Evolutionary conservation across 371 early-diverging fungal genomes (phyloP).

Genomic region (Haplosporangium sp.): DNA sequence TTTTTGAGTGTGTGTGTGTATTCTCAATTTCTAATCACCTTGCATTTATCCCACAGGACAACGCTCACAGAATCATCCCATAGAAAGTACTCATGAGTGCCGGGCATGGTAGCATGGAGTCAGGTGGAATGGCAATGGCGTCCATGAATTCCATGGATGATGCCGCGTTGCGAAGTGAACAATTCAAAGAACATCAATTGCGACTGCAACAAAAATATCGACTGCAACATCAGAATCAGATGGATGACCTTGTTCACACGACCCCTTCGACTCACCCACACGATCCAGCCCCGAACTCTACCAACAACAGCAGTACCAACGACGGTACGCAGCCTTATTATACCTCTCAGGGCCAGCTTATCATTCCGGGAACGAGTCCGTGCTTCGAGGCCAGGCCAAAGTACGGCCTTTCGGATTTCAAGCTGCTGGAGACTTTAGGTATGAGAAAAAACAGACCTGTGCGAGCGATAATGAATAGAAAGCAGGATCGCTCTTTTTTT

Average conservation of each 20-base stretch:
- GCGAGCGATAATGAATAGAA: too few species aligned
- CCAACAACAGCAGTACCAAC: too few species aligned
- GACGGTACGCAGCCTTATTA: conserved; percentile 43
- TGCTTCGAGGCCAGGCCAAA: conserved; percentile 43
- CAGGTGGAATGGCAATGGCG: conserved; percentile 52
- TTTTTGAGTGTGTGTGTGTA: too few species aligned
- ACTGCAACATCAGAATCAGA: conserved; percentile 42
- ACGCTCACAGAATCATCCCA: too few species aligned
- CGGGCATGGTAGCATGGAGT: conserved; percentile 54
- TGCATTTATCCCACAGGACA: too few species aligned
- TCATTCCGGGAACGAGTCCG: conserved; percentile 37
- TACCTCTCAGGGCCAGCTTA: conserved; percentile 39
- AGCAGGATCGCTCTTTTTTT: too few species aligned
- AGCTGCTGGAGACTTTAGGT: conserved; percentile 77
- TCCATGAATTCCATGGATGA: conserved; percentile 35
- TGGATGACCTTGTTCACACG: conserved; percentile 44
- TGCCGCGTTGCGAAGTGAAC: conserved; percentile 33
- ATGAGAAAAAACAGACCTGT: too few species aligned
- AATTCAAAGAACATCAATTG: conserved; percentile 42
- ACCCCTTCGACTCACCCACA: conserved; percentile 53
- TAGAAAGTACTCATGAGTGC: conserved; percentile 32
- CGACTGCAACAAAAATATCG: conserved; percentile 40
- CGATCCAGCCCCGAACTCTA: conserved; percentile 43
- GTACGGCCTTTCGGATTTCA: conserved; percentile 62
- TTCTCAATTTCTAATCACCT: too few species aligned